These are phyloP conservation scores for Setomelanomma holmii DNA, from an alignment of 2,329 filamentous ascomycete species.

Conservation along the genomic window DNA sequence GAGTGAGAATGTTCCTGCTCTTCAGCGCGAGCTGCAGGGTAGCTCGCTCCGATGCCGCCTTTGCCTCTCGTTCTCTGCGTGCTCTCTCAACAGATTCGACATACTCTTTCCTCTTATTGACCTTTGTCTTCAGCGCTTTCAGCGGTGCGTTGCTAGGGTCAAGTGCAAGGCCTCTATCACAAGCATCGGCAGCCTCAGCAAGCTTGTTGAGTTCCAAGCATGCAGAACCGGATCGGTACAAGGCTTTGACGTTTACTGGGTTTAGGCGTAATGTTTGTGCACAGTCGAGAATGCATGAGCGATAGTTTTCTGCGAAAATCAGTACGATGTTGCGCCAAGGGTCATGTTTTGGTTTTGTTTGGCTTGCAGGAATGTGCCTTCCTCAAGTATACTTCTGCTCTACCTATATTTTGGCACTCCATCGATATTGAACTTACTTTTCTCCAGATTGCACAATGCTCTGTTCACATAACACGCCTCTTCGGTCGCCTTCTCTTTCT, in stretches of 20 bases:
- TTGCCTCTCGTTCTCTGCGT: slow-evolving; percentile 64
- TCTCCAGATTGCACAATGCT: slow-evolving; percentile 85
- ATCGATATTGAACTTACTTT: slow-evolving; percentile 62
- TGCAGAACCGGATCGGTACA: slow-evolving; percentile 82
- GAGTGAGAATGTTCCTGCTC: slow-evolving; percentile 73
- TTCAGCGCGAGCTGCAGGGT: slow-evolving; percentile 63
- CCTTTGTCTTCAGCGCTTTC: slow-evolving; percentile 66
- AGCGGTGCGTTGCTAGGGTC: slow-evolving; percentile 75
- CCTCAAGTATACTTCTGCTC: neutral
- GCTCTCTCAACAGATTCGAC: slow-evolving; percentile 63
- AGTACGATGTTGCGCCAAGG: neutral
- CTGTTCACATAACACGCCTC: slow-evolving; percentile 86
- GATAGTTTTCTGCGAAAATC: slow-evolving; percentile 73
- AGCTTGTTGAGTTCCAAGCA: slow-evolving; percentile 81
- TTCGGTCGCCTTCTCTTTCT: slow-evolving; percentile 68
- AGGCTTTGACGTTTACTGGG: slow-evolving; percentile 83
- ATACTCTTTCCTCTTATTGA: slow-evolving; percentile 64
- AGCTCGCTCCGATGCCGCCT: slow-evolving; percentile 62
- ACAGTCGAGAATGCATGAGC: slow-evolving; percentile 85
- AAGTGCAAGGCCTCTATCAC: slow-evolving; percentile 73
- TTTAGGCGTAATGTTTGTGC: slow-evolving; percentile 80
- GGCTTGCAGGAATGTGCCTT: neutral
- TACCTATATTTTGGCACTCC: neutral
- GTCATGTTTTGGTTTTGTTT: neutral
- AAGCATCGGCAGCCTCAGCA: slow-evolving; percentile 80